These are phyloP conservation scores for Tolypocladium cylindrosporum DNA, from an alignment of 2,329 filamentous ascomycete species.

Conservation along the genomic window DNA sequence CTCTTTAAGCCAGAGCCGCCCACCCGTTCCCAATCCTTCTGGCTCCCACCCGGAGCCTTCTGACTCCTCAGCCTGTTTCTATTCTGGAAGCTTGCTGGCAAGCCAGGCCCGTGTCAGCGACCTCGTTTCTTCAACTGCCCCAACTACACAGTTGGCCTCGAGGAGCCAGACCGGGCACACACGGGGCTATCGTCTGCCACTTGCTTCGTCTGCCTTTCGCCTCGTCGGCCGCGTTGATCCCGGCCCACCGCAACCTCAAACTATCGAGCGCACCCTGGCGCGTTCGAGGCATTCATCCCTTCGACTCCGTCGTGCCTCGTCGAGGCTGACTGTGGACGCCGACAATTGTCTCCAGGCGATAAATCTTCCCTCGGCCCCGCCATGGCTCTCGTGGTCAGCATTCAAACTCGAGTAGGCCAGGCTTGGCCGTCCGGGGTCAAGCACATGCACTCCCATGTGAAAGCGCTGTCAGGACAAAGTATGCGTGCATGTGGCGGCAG, in stretches of 20 bases:
- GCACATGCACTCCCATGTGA: not conserved
- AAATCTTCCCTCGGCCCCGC: constrained; percentile 1
- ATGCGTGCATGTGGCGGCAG: not conserved
- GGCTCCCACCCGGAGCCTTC: constrained; percentile 8
- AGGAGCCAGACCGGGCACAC: constrained; percentile 2
- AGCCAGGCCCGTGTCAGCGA: constrained; percentile 10
- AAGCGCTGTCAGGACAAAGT: not conserved
- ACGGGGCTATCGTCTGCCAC: not conserved
- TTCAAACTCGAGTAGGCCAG: too few species aligned
- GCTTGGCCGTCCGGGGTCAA: not conserved
- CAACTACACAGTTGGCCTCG: constrained; percentile 1
- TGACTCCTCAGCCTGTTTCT: constrained; percentile 10
- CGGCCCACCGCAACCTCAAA: constrained; percentile 2
- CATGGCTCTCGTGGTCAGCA: constrained; percentile 20
- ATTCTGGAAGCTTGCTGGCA: constrained; percentile 13
- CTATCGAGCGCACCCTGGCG: constrained; percentile 5
- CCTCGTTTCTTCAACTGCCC: constrained; percentile 7
- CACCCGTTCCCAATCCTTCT: constrained; percentile 12
- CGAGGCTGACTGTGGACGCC: not conserved
- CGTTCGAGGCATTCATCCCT: constrained; percentile 13
- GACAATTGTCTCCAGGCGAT: not conserved
- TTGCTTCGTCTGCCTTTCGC: not conserved
- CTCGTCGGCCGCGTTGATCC: not conserved
- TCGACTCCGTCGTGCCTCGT: not conserved
- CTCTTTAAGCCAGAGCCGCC: constrained; percentile 21